phyloP scores from a whole-genome alignment of 371 early-diverging fungal genomes.

The Rhizomucor pusillus region DNA sequence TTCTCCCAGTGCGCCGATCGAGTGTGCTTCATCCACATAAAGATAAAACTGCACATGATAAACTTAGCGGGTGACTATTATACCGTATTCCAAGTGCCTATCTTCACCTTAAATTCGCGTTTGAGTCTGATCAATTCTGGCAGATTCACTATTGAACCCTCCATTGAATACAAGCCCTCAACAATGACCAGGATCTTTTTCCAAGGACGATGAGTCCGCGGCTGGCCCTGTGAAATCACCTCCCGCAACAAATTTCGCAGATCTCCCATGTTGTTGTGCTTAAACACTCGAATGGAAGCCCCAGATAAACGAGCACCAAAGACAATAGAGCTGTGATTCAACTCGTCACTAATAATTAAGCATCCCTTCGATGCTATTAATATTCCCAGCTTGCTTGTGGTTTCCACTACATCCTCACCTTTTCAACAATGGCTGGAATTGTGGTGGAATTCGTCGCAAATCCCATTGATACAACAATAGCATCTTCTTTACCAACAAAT shows the following conservation, averaged over 20 bases:
- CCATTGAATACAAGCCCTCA: conserved; percentile 99
- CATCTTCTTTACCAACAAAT: conserved; percentile 63
- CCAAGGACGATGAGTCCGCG: conserved; percentile 98
- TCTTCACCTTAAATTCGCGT: conserved; percentile 87
- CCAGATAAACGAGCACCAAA: conserved; percentile 95
- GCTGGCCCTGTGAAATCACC: conserved; percentile 98
- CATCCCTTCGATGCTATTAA: conserved; percentile 51
- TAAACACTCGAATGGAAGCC: conserved; percentile 94
- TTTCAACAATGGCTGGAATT: conserved; percentile 92
- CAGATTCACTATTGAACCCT: conserved; percentile 92
- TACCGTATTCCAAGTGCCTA: not conserved
- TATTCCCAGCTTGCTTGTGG: not conserved
- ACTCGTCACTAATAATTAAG: conserved; percentile 96
- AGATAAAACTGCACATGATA: conserved; percentile 78
- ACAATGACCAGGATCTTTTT: conserved; percentile 98
- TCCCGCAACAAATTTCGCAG: conserved; percentile 89
- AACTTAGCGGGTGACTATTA: not conserved
- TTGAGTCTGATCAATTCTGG: conserved; percentile 92
- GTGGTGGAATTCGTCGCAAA: conserved; percentile 98
- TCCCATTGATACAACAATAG: conserved; percentile 41
- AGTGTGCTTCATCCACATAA: conserved; percentile 99
- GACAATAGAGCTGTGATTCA: conserved; percentile 97
- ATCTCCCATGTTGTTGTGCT: conserved; percentile 89
- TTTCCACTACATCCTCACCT: conserved; percentile 20
- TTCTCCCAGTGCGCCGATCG: conserved; percentile 93